phyloP scores from a whole-genome alignment of 768 basidiomycete genomes.

The Boletus vermiculosoides region DNA sequence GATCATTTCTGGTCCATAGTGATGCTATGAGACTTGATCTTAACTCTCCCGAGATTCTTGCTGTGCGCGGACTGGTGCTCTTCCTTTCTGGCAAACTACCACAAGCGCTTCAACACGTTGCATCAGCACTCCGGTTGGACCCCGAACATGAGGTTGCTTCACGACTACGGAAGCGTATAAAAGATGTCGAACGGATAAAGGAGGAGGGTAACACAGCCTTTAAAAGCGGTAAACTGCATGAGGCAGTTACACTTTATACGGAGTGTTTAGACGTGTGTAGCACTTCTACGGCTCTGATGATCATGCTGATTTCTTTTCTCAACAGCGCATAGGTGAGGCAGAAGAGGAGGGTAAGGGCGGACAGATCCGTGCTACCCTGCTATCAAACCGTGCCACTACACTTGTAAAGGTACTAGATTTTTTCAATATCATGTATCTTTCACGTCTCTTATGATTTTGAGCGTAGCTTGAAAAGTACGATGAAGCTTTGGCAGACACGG shows the following conservation, averaged over 20 bases:
- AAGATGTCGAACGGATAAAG: conserved; percentile 78
- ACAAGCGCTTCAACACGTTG: conserved; percentile 67
- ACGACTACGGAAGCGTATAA: conserved; percentile 72
- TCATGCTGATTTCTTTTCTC: neutral
- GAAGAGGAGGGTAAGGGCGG: conserved; percentile 79
- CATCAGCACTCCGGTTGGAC: conserved; percentile 72
- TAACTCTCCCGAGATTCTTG: conserved; percentile 77
- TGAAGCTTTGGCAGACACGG: conserved; percentile 71
- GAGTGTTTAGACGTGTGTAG: conserved; percentile 64
- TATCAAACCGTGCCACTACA: conserved; percentile 84
- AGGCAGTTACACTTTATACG: conserved; percentile 67
- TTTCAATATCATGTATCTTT: neutral
- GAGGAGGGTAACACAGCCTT: conserved; percentile 83
- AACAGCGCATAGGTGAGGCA: conserved; percentile 61
- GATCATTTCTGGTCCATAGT: conserved; percentile 35
- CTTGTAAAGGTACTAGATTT: conserved; percentile 57
- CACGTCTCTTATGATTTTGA: conserved; percentile 7
- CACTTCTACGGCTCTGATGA: neutral
- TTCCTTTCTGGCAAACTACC: conserved; percentile 72
- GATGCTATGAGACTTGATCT: conserved; percentile 71
- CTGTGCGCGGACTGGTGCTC: conserved; percentile 74
- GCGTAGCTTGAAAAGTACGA: conserved; percentile 59
- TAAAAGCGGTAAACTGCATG: conserved; percentile 55
- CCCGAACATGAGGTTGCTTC: conserved; percentile 73
- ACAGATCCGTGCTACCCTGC: conserved; percentile 72